Base-by-base conservation (phyloP, 2,329 filamentous ascomycete species). In the Lithohypha guttulata region DNA sequence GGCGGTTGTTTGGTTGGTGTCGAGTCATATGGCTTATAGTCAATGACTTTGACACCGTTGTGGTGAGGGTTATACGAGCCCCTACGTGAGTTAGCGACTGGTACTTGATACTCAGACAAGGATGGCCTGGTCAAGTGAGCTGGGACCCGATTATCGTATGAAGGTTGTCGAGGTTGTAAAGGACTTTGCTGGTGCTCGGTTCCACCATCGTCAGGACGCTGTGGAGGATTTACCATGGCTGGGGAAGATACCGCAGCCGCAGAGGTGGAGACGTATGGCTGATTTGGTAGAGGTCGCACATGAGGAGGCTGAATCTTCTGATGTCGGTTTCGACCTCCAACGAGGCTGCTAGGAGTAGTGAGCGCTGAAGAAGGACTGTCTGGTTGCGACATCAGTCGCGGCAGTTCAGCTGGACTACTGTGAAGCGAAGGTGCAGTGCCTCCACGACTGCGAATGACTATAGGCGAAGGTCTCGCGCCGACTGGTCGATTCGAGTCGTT, bases 271-370 rank as follows among this genome's bases (percentile, higher is more conserved):
- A 10, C 37, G 22, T 47, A 52, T 42, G 49, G 48, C 32, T 52
- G 48, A 11, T 34, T 37, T 22, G 51, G 51, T 15, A 48, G 34
- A 9, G 46, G 48, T 17, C 49, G 44, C 14, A 26, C 31, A 5
- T 47, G 44, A n/a, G 32, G 28, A 5, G 49, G 48, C 39, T 44
- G 43, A 5, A 42, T 22, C 32, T 52, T 51, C 37, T 47, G 50
- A 10, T 52, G 34, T 25, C 48, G 44, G 30, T 56, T 59, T 13
- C 56, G 50, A 10, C 52, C 50, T 2, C 18, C 25, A 13, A 22
- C 25, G 23, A 34, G 29, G 22, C 22, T 23, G 18, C 17, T 35
- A 17, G 18, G 32, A 6, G 40, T 23, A 5, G 27, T 13, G 10
- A 14, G 40, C 10, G 27, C 25, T n/a, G 28, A 30, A 27, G 34